A percentile compares a stretch with the other conserved stretches of the same genome.
phyloP scores from a whole-genome alignment of 306 rosid species.

The Rosa multiflora region DNA sequence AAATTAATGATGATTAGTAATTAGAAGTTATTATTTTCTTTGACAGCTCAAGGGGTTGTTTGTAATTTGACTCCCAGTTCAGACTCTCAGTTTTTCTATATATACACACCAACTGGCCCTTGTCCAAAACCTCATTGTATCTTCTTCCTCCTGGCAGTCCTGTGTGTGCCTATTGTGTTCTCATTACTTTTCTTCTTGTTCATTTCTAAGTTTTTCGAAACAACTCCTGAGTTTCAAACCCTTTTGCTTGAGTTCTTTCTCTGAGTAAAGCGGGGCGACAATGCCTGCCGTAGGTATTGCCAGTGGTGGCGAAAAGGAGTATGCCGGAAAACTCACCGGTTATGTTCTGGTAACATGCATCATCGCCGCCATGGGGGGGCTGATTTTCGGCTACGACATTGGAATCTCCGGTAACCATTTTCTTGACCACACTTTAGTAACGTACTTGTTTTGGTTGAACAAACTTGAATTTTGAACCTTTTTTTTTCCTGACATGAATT shows the following conservation, averaged over 20 bases:
- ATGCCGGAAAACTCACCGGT: conserved; percentile 74
- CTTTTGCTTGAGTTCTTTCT: background rate
- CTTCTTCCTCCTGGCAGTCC: background rate
- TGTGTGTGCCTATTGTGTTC: background rate
- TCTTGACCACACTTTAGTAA: background rate
- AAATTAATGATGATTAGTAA: background rate
- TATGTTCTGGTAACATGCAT: conserved; percentile 70
- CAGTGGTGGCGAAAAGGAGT: conserved; percentile 36
- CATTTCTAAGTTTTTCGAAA: background rate
- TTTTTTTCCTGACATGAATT: background rate
- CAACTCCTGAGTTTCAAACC: background rate
- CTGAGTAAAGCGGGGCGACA: background rate
- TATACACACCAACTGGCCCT: conserved; percentile 26
- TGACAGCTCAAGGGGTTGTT: conserved; percentile 36
- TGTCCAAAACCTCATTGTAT: background rate
- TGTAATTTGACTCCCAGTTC: background rate
- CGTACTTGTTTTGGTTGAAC: background rate
- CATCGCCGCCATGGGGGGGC: conserved; percentile 95
- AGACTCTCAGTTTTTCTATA: background rate
- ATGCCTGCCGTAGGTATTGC: conserved; percentile 71
- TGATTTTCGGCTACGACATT: conserved; percentile 93
- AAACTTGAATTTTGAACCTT: background rate
- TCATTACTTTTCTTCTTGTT: background rate
- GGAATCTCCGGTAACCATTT: conserved; percentile 78
- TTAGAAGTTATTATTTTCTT: background rate